Evolutionary conservation across 2,329 filamentous ascomycete genomes (phyloP), one percentile per base, ranked within the genome.

Genomic region (Exophiala dermatitidis): DNA sequence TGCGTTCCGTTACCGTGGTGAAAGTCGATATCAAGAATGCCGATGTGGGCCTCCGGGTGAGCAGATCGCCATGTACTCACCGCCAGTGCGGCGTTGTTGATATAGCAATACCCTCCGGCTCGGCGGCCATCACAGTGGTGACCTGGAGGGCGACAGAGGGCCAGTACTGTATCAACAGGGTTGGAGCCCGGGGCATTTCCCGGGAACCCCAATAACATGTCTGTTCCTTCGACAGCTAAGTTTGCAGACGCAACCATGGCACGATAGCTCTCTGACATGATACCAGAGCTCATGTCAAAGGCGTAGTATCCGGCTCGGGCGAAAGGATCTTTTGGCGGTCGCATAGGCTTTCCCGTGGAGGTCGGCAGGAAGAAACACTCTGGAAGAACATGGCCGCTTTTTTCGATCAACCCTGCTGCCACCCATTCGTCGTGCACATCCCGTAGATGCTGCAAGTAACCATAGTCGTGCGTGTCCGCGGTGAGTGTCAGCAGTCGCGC

Each of bases 1-100:
- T 63, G 61, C 1, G 61, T 62, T 29, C 61, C 61, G 40, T 63
- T 63, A 37, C 61, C 61, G 45, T 63, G 61, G 41, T 63, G 61
- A 53, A 62, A 63, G 54, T 63, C 61, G 29, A 63, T 52, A 46
- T 63, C 61, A 28, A 63, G 56, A 28, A 63, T 60, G 12, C 56
- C 61, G 26, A 62, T 41, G 2, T 42, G 47, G 3, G 52, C 53
- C 19, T 52, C 43, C 1, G 59, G 50, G 29, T 51, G 40, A 37
- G 46, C 19, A 12, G 52, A 41, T 2, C 53, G 53, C 49, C 58
- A 60, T 1, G 58, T 50, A 10, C 50, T 60, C 8, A 62, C 53
- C 1, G 58, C 54, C 2, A 62, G 32, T 8, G 60, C 60, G 10
- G 58, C 56, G 34, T 63, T 63, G 48, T 63, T 63, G 56, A 63